These are phyloP conservation scores for Plasmodium reichenowi DNA, from an alignment of 169 alveolate genomes.

Conservation along the genomic window DNA sequence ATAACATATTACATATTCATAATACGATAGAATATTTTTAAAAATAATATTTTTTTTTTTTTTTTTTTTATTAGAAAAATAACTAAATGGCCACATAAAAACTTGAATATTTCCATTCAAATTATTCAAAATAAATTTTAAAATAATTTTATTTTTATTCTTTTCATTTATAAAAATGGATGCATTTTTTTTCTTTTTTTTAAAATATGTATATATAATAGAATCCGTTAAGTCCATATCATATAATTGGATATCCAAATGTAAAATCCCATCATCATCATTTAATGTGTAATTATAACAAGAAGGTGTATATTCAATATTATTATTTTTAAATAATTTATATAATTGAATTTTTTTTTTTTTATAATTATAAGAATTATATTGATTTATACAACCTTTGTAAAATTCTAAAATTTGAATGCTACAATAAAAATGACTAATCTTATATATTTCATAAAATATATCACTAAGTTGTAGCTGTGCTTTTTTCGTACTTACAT, in stretches of 20 bases:
- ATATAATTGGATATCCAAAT: slow-evolving; percentile 45
- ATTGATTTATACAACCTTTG: slow-evolving; percentile 53
- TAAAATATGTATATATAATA: slow-evolving; percentile 13
- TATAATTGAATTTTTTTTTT: slow-evolving; percentile 23
- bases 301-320: slow-evolving; percentile 31
- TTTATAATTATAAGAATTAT: slow-evolving; percentile 28
- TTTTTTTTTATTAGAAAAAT: slow-evolving; percentile 8
- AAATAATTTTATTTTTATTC: slow-evolving; percentile 33
- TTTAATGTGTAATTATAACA: slow-evolving; percentile 33
- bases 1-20: slow-evolving; percentile 15
- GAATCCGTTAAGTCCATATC: slow-evolving; percentile 8
- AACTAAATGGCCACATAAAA: slow-evolving; percentile 62
- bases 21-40: slow-evolving; percentile 22
- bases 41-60: not conserved
- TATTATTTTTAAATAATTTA: slow-evolving; percentile 24
- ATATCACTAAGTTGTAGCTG: slow-evolving; percentile 17
- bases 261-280: slow-evolving; percentile 11
- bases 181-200: slow-evolving; percentile 2
- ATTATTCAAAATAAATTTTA: slow-evolving; percentile 43
- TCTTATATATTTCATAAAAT: slow-evolving; percentile 44
- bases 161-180: slow-evolving; percentile 4
- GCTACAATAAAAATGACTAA: slow-evolving; percentile 62
- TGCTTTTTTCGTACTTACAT: slow-evolving; percentile 5
- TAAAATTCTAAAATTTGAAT: slow-evolving; percentile 37
- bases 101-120: slow-evolving; percentile 41